Evolutionary conservation across 768 basidiomycete species (phyloP).

Genomic region (Tricholoma flavovirens): DNA sequence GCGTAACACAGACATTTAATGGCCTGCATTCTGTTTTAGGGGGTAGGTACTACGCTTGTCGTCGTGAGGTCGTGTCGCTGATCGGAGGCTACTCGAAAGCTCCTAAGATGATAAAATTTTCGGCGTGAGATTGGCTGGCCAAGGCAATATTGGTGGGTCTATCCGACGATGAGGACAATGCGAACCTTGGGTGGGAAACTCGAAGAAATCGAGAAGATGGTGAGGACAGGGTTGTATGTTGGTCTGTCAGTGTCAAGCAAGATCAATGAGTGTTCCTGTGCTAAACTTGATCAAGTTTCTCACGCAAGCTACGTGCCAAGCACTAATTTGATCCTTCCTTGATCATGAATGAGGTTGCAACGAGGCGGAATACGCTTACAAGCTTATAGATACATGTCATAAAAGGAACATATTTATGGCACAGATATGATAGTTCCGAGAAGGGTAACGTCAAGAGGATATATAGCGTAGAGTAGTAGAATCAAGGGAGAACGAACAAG

Average conservation of each 20-base stretch:
- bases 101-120: not conserved
- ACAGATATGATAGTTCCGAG: slow-evolving; percentile 2
- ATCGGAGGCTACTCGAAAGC: slow-evolving; percentile 15
- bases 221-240: slow-evolving; percentile 17
- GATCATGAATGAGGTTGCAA: slow-evolving; percentile 5
- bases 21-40: slow-evolving; percentile 65
- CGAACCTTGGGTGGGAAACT: slow-evolving; percentile 13
- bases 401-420: not conserved
- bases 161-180: not conserved
- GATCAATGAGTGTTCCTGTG: slow-evolving; percentile 16
- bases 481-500: not conserved
- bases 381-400: not conserved
- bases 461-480: not conserved
- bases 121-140: slow-evolving; percentile 1
- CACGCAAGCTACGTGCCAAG: slow-evolving; percentile 16
- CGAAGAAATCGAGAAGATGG: slow-evolving; percentile 10
- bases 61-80: slow-evolving; percentile 20
- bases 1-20: slow-evolving; percentile 67
- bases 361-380: not conserved
- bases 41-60: slow-evolving; percentile 11
- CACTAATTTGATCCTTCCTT: too few relatives aligned
- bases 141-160: not conserved
- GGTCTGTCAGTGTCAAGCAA: slow-evolving; percentile 11
- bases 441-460: not conserved
- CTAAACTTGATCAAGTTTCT: slow-evolving; percentile 20